A percentile compares a stretch with the other conserved stretches of the same genome.
Conservation (phyloP, 1,284 basidiomycete species). For the Phellinidium pouzarii region DNA sequence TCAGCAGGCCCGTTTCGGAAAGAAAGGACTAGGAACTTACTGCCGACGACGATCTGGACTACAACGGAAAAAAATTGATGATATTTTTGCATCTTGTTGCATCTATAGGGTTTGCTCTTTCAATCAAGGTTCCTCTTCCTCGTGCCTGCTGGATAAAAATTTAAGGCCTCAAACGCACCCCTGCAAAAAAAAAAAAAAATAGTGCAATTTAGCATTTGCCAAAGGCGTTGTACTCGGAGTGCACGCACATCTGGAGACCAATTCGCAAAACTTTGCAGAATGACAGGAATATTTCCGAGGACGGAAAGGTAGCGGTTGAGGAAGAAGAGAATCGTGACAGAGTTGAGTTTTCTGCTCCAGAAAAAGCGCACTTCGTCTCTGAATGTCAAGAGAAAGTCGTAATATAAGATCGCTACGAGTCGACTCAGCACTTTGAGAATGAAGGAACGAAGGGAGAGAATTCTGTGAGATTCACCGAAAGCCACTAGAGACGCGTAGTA, state of each 20-base stretch:
- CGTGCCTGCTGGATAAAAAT: neutral
- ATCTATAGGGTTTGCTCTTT: neutral
- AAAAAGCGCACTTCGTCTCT: slow-evolving; percentile 15
- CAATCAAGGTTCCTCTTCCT: neutral
- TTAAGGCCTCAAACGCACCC: neutral
- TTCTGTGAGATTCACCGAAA: slow-evolving; percentile 9
- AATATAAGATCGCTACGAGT: slow-evolving; percentile 16
- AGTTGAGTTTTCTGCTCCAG: slow-evolving; percentile 14
- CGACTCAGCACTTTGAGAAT: neutral
- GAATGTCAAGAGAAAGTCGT: slow-evolving; percentile 17
- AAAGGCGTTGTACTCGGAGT: no score
- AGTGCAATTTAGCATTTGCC: neutral
- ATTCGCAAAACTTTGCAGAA: slow-evolving; percentile 10
- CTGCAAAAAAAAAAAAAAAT: neutral
- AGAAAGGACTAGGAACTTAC: no score
- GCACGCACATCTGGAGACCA: slow-evolving; percentile 7
- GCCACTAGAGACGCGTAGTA: slow-evolving; percentile 15
- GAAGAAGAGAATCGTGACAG: slow-evolving; percentile 15
- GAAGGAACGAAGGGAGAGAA: neutral
- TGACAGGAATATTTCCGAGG: slow-evolving; percentile 12
- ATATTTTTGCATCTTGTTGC: slow-evolving; percentile 9
- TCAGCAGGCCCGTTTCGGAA: no score
- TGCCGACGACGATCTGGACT: slow-evolving; percentile 15
- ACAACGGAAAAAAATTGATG: slow-evolving; percentile 16
- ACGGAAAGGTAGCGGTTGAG: slow-evolving; percentile 17